These are phyloP conservation scores for Yamadazyma oceani DNA, from an alignment of 1,139 yeast genomes.

Conservation along the genomic window DNA sequence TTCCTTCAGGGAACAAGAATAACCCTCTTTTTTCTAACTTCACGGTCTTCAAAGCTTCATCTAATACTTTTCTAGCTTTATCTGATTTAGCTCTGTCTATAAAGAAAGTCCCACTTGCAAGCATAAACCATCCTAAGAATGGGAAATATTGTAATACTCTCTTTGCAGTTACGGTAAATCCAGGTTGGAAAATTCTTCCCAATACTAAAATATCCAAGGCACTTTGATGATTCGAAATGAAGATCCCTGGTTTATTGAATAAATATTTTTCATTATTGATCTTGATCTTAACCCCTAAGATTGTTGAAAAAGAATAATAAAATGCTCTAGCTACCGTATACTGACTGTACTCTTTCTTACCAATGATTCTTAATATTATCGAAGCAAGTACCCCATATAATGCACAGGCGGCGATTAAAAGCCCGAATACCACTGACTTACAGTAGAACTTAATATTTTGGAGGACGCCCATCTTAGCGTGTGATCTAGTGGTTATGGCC, in stretches of 20 bases:
- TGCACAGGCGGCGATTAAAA: constrained; percentile 59
- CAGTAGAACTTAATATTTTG: constrained; percentile 44
- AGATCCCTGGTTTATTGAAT: constrained; percentile 75
- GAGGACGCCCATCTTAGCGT: constrained; percentile 3
- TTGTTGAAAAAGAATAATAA: constrained; percentile 55
- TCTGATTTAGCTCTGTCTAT: constrained; percentile 80
- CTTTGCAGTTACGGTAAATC: constrained; percentile 92
- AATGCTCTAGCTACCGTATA: constrained; percentile 88
- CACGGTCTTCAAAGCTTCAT: constrained; percentile 62
- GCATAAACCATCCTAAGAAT: constrained; percentile 96
- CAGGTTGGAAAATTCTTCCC: constrained; percentile 82
- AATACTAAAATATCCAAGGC: constrained; percentile 79
- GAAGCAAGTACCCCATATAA: constrained; percentile 79
- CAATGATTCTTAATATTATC: constrained; percentile 59
- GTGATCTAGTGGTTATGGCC: background rate
- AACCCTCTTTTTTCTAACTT: constrained; percentile 64
- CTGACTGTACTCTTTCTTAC: constrained; percentile 81
- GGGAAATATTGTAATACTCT: constrained; percentile 82
- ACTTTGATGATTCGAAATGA: constrained; percentile 89
- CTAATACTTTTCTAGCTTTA: constrained; percentile 73
- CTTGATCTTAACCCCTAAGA: constrained; percentile 69
- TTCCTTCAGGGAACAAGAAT: constrained; percentile 94
- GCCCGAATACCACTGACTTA: constrained; percentile 54
- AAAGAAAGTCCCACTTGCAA: constrained; percentile 85
- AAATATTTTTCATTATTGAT: constrained; percentile 55